These are phyloP conservation scores for Talaromyces stipitatus DNA, from an alignment of 495 filamentous ascomycete genomes.

Conservation along the genomic window DNA sequence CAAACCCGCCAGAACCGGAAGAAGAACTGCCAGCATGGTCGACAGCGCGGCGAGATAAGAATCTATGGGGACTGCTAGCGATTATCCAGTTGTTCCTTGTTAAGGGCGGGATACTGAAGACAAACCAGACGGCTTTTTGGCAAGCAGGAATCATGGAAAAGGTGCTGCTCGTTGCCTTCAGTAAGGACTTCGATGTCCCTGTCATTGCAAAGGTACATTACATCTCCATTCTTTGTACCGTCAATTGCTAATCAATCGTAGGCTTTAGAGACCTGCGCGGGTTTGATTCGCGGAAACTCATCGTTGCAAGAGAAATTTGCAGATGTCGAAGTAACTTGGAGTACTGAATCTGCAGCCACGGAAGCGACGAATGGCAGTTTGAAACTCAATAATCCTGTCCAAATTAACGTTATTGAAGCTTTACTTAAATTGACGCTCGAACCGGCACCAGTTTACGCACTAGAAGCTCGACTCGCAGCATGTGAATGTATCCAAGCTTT, in stretches of 20 bases:
- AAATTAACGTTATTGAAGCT: conserved; percentile 87
- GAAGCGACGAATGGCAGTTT: conserved; percentile 34
- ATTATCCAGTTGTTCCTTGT: conserved; percentile 81
- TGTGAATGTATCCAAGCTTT: conserved; percentile 91
- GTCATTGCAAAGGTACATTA: conserved; percentile 71
- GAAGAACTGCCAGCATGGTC: conserved; percentile 65
- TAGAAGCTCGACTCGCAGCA: conserved; percentile 76
- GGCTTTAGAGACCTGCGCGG: conserved; percentile 78
- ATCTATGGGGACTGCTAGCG: conserved; percentile 82
- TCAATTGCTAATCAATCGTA: conserved; percentile 23
- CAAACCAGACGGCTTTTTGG: conserved; percentile 82
- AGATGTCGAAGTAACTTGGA: conserved; percentile 52
- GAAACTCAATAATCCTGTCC: conserved; percentile 36
- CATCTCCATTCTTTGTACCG: conserved; percentile 7
- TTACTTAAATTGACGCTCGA: conserved; percentile 81
- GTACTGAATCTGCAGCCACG: conserved; percentile 13
- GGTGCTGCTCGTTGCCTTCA: conserved; percentile 77
- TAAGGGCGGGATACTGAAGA: conserved; percentile 68
- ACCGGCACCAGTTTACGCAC: conserved; percentile 52
- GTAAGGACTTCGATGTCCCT: conserved; percentile 59
- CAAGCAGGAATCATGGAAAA: conserved; percentile 74
- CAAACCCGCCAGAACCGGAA: conserved; percentile 46
- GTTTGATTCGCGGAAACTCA: conserved; percentile 77
- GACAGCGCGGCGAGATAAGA: conserved; percentile 74
- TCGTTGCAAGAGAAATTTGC: conserved; percentile 79